These are phyloP conservation scores for Tilletia caries DNA, from an alignment of 1,284 basidiomycete species.

Conservation along the genomic window DNA sequence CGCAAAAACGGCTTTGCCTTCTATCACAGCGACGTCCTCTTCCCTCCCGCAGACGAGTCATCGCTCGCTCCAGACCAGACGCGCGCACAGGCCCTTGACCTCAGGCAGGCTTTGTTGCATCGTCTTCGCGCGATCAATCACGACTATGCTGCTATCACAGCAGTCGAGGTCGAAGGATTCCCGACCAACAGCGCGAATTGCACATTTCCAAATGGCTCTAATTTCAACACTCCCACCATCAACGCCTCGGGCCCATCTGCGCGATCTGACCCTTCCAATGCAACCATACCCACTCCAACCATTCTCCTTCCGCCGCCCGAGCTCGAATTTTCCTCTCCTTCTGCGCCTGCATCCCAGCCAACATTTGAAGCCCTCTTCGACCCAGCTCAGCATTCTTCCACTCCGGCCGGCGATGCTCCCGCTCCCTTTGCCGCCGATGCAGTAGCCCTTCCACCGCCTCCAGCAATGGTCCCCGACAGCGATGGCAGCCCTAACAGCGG, in stretches of 20 bases:
- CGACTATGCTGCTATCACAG: slow-evolving; percentile 23
- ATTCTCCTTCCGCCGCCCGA: not conserved
- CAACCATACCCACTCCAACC: not conserved
- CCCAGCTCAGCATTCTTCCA: not conserved
- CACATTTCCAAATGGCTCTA: not conserved
- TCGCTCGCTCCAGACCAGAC: not conserved
- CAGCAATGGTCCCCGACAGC: not conserved
- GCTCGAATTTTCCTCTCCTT: not conserved
- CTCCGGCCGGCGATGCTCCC: slow-evolving; percentile 6
- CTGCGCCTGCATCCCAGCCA: not conserved
- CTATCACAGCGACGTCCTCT: slow-evolving; percentile 29
- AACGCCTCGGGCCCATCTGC: not conserved
- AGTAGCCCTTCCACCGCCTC: not conserved
- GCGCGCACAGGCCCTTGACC: not conserved
- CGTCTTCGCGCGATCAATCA: slow-evolving; percentile 32
- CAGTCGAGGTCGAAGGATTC: not conserved
- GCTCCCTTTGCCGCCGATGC: slow-evolving; percentile 3
- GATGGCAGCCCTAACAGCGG: no score
- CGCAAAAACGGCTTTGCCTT: slow-evolving; percentile 46
- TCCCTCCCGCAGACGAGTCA: slow-evolving; percentile 10
- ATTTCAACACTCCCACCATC: not conserved
- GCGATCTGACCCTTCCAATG: not conserved
- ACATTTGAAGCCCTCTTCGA: slow-evolving; percentile 5
- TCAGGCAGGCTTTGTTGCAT: slow-evolving; percentile 23
- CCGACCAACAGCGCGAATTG: not conserved